Base-by-base conservation (phyloP, 805 yeast genomes). In the Kluyveromyces lactis region DNA sequence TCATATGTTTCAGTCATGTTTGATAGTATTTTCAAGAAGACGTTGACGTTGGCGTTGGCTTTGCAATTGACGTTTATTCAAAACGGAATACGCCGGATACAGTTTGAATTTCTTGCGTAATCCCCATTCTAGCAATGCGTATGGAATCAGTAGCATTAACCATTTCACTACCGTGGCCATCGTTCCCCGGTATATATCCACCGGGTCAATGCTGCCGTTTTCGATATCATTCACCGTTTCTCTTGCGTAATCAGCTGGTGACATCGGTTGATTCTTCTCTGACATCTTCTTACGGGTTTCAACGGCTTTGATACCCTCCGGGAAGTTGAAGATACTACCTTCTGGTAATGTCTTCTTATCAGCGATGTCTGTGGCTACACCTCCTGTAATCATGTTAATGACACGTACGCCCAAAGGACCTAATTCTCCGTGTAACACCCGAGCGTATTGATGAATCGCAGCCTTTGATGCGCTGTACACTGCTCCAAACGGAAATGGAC, bases 371-470 rank as follows among this genome's bases (percentile, higher is more conserved):
- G 92, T 81, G 17, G 64, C 62, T 23, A 84, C 92, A 27, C 84
- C 90, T 23, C 94, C 94, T 7, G 92, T 83, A 30, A 81, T 60
- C 10, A 79, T 68, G 49, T 80, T 79, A 43, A 81, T 66, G 0
- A 84, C 90, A 36, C 75, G 67, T 4, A 84, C 90, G 12, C 72
- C 82, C 50, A 81, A 79, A 3, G 86, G 82, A 53, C 74, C 73
- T 71, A 84, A 56, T 58, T 84, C 95, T 18, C 78, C 53, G 38
- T 79, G 72, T 41, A 84, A 61, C 2, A 70, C 71, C 30, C 74
- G 71, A 0, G 86, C 82, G 52, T 77, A 84, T 48, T 74, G 79
- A 47, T 81, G 86, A 42, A 84, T 75, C 0, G 90, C 89, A 4
- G 89, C 86, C 51, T 84, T 84, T 1, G 81, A 57, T 1, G 89